These are phyloP conservation scores for Colletotrichum caudatum DNA, from an alignment of 2,329 filamentous ascomycete genomes.

Conservation along the genomic window DNA sequence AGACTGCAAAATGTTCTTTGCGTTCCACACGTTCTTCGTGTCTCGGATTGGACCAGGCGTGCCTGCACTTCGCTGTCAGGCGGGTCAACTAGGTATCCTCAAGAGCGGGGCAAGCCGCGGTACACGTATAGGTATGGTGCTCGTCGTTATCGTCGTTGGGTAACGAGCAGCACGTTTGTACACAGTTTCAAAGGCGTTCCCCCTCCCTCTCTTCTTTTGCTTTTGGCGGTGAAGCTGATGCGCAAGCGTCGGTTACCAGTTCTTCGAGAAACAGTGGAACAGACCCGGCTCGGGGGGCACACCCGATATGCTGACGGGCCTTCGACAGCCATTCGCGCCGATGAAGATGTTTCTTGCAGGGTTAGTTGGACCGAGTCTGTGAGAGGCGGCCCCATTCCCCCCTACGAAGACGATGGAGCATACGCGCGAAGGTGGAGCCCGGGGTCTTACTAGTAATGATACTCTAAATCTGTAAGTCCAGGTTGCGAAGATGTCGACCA, in stretches of 20 bases:
- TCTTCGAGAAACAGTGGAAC: background rate
- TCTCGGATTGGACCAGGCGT: constrained; percentile 35
- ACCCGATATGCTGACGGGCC: background rate
- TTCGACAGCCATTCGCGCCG: constrained; percentile 15
- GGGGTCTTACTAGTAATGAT: background rate
- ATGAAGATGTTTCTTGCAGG: constrained; percentile 25
- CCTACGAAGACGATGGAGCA: constrained; percentile 17
- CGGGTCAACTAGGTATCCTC: constrained; percentile 15
- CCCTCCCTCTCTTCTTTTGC: background rate
- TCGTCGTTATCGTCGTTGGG: background rate
- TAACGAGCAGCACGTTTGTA: background rate
- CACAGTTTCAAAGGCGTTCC: background rate
- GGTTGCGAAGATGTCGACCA: background rate
- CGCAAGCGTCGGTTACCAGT: background rate
- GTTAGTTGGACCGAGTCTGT: constrained; percentile 24
- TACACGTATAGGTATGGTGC: background rate
- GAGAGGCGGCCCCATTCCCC: constrained; percentile 6
- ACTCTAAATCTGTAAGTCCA: background rate
- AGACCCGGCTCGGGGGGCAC: background rate
- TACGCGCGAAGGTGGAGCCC: background rate
- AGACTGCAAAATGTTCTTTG: constrained; percentile 20
- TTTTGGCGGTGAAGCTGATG: constrained; percentile 2
- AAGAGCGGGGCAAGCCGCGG: constrained; percentile 20
- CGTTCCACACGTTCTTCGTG: constrained; percentile 34
- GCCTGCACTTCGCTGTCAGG: constrained; percentile 19